Percentiles rank a stretch among this genome's conserved stretches.
Evolutionary conservation across 768 basidiomycete species (phyloP).

Genomic region (Suillus weaverae): DNA sequence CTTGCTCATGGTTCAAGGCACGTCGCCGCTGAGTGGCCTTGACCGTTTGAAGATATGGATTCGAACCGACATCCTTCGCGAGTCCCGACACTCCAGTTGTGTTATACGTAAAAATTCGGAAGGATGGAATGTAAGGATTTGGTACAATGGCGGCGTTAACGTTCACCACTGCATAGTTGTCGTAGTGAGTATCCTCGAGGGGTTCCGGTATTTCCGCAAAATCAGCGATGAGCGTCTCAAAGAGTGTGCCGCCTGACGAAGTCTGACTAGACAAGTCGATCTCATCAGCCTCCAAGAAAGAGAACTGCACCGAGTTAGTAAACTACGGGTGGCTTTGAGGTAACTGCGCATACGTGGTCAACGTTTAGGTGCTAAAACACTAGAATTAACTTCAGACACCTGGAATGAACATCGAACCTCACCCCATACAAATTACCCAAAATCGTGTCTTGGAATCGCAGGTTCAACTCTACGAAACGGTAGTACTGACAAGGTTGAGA

Average conservation of each 20-base stretch:
- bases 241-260: background rate
- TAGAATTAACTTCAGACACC: conserved; percentile 11
- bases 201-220: conserved; percentile 62
- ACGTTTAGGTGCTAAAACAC: conserved; percentile 71
- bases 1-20: conserved; percentile 45
- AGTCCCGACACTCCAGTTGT: conserved; percentile 39
- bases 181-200: conserved; percentile 49
- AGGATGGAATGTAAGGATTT: conserved; percentile 79
- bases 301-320: conserved; percentile 41
- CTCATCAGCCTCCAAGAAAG: conserved; percentile 53
- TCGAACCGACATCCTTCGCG: conserved; percentile 4
- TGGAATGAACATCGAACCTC: conserved; percentile 38
- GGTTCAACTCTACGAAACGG: conserved; percentile 67
- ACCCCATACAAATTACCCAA: conserved; percentile 85
- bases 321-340: background rate
- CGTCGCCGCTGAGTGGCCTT: background rate
- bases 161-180: conserved; percentile 74
- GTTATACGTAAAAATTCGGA: conserved; percentile 84
- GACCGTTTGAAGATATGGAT: background rate
- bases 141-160: conserved; percentile 82
- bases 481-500: conserved; percentile 43
- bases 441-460: conserved; percentile 85
- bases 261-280: conserved; percentile 42
- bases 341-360: conserved; percentile 58
- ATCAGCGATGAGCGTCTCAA: conserved; percentile 59